Evolutionary conservation across 441 rosid genomes (phyloP).

Genomic region (Heliophila coronopifolia): DNA sequence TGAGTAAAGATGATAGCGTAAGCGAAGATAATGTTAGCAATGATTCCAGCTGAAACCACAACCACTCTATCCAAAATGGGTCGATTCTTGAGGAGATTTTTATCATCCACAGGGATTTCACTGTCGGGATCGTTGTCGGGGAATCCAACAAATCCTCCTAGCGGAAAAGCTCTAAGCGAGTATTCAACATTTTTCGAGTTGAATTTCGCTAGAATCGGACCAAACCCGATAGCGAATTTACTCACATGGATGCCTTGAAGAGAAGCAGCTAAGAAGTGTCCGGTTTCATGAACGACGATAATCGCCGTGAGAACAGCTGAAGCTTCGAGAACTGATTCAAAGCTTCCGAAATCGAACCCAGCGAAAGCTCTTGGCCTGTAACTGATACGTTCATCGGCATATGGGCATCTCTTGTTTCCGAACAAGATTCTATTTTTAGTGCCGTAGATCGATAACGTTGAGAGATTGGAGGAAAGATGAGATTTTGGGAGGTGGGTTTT

Average conservation of each 20-base stretch:
- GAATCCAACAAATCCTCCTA: conserved; percentile 94
- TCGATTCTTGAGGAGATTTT: conserved; percentile 73
- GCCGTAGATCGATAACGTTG: conserved; percentile 21
- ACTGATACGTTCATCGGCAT: too few relatives aligned
- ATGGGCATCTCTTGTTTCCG: conserved; percentile 20
- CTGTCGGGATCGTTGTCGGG: conserved; percentile 94
- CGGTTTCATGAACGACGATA: conserved; percentile 77
- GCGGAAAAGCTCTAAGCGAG: conserved; percentile 81
- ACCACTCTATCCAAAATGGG: conserved; percentile 71
- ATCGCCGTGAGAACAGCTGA: conserved; percentile 81
- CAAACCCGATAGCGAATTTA: conserved; percentile 90
- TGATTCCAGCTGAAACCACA: conserved; percentile 85
- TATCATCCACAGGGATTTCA: conserved; percentile 70
- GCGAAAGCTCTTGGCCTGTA: conserved; percentile 46
- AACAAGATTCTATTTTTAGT: conserved; percentile 32
- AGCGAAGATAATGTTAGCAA: conserved; percentile 82
- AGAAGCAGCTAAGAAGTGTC: conserved; percentile 86
- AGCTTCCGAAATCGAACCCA: conserved; percentile 59
- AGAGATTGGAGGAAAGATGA: conserved; percentile 21
- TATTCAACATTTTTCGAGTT: conserved; percentile 79
- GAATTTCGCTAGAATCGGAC: conserved; percentile 85
- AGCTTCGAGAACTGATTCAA: conserved; percentile 77
- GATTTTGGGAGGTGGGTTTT: conserved; percentile 40
- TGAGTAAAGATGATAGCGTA: conserved; percentile 69
- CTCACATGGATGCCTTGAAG: conserved; percentile 91